Conservation (phyloP, 345 rosid genomes). For the Citrus trifoliata region DNA sequence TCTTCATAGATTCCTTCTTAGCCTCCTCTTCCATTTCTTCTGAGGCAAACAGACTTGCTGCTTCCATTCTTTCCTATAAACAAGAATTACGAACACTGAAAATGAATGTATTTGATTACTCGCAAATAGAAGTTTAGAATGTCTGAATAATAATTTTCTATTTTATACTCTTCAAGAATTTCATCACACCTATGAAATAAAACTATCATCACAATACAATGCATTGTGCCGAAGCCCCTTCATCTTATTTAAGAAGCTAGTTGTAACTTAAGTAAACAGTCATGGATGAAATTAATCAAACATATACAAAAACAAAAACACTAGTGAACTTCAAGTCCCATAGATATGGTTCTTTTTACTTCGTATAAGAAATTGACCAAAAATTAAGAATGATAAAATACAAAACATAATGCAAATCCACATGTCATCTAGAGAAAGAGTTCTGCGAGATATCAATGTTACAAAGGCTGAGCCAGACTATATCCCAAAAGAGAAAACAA, state of each 20-base stretch:
- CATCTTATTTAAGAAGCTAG: neutral
- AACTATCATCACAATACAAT: neutral
- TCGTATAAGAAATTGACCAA: neutral
- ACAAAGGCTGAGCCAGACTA: neutral
- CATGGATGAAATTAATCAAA: neutral
- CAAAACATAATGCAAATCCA: neutral
- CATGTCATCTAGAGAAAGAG: neutral
- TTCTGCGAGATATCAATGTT: neutral
- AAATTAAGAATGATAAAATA: neutral
- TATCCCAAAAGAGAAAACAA: neutral
- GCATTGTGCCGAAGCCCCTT: neutral
- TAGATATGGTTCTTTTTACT: neutral
- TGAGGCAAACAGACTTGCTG: constrained; percentile 72
- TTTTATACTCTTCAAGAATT: neutral
- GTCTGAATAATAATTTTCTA: neutral
- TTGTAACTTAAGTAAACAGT: neutral
- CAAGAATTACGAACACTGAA: constrained; percentile 4
- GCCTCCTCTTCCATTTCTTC: constrained; percentile 90
- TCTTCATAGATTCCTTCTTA: constrained; percentile 60
- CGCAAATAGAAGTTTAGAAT: neutral
- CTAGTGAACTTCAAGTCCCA: neutral
- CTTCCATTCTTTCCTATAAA: constrained; percentile 95
- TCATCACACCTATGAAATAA: neutral
- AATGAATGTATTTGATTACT: neutral
- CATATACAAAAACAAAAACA: neutral